These are phyloP conservation scores for Hypoxylon lienhwacheense DNA, from an alignment of 495 filamentous ascomycete genomes.

Conservation along the genomic window DNA sequence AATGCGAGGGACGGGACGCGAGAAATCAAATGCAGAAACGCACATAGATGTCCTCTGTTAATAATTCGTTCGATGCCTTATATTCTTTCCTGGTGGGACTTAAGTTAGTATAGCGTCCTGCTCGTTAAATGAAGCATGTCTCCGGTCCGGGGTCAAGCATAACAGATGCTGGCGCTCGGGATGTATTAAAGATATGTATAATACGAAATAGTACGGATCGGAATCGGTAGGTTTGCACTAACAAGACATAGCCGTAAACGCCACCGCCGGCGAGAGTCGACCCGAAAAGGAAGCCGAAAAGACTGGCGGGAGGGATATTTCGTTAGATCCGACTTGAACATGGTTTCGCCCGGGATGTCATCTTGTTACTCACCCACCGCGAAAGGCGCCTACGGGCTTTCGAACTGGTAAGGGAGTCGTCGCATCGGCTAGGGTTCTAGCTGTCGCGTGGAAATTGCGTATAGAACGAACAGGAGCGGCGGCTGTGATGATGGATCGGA, in stretches of 20 bases:
- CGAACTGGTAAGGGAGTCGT: slow-evolving; percentile 61
- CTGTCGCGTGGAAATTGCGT: slow-evolving; percentile 51
- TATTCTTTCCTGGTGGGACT: slow-evolving; percentile 67
- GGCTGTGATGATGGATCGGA: slow-evolving; percentile 37
- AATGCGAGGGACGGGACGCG: slow-evolving; percentile 25
- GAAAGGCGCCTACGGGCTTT: slow-evolving; percentile 87
- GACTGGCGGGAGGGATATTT: slow-evolving; percentile 49
- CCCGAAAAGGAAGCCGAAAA: slow-evolving; percentile 93
- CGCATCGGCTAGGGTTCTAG: slow-evolving; percentile 46
- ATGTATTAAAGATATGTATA: not conserved
- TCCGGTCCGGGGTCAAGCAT: not conserved
- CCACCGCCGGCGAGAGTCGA: slow-evolving; percentile 73
- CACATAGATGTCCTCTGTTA: slow-evolving; percentile 97
- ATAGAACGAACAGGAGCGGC: slow-evolving; percentile 33
- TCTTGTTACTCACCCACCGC: slow-evolving; percentile 75
- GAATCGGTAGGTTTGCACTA: slow-evolving; percentile 13
- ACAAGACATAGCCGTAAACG: slow-evolving; percentile 86
- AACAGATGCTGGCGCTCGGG: too few relatives aligned
- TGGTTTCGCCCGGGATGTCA: not conserved
- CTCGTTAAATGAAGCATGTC: not conserved
- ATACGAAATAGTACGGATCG: not conserved
- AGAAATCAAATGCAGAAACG: slow-evolving; percentile 56
- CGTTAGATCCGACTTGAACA: slow-evolving; percentile 7
- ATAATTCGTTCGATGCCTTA: slow-evolving; percentile 85
- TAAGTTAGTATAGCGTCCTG: slow-evolving; percentile 14